Conservation (phyloP, 345 rosid genomes). For the Boechera divaricarpa region DNA sequence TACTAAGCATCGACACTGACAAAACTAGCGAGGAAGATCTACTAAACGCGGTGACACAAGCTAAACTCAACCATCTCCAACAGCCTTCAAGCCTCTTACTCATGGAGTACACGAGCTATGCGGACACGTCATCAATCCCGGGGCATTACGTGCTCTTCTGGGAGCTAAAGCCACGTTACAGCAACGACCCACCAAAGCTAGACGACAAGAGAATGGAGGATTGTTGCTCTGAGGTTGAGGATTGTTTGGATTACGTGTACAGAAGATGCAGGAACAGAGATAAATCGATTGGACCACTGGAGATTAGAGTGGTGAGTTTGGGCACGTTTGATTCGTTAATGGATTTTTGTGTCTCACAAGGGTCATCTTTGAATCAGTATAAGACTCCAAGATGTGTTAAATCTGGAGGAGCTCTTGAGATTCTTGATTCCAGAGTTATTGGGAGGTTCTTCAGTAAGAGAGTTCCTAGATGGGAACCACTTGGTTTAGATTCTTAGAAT, state of each 20-base stretch:
- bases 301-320: conserved; percentile 77
- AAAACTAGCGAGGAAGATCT: conserved; percentile 94
- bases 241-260: conserved; percentile 82
- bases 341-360: conserved; percentile 85
- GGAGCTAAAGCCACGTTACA: conserved; percentile 71
- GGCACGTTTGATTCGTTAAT: conserved; percentile 84
- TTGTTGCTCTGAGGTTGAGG: conserved; percentile 82
- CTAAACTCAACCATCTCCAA: conserved; percentile 61
- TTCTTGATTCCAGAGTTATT: conserved; percentile 73
- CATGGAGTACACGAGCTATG: conserved; percentile 82
- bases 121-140: conserved; percentile 76
- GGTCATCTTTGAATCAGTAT: conserved; percentile 93
- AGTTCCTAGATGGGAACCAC: conserved; percentile 77
- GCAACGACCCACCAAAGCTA: conserved; percentile 58
- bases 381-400: conserved; percentile 94
- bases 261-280: conserved; percentile 85
- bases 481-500: conserved; percentile 49
- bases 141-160: conserved; percentile 93
- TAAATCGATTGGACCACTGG: conserved; percentile 77
- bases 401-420: conserved; percentile 62
- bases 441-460: conserved; percentile 68
- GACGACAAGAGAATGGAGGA: conserved; percentile 64
- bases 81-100: conserved; percentile 71
- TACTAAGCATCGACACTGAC: conserved; percentile 85
- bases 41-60: conserved; percentile 75